Percentiles rank a stretch among this genome's conserved stretches.
Conservation (phyloP, 2,329 filamentous ascomycete species). For the Exophiala bonariae region DNA sequence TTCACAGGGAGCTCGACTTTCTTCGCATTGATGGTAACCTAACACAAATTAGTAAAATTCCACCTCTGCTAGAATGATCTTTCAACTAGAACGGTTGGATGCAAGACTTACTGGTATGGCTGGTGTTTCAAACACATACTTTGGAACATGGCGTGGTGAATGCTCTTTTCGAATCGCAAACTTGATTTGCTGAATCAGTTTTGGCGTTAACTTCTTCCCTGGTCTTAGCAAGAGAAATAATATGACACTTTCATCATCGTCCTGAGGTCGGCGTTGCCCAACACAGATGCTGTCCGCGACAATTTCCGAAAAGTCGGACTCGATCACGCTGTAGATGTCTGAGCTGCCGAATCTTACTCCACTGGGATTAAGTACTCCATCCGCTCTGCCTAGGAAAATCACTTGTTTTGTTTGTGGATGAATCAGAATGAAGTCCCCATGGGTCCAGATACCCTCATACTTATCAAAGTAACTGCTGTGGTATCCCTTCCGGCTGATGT, state of each 20-base stretch:
- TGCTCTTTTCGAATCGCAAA: conserved; percentile 63
- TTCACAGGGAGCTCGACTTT: conserved; percentile 85
- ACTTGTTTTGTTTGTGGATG: background rate
- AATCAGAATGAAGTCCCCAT: conserved; percentile 58
- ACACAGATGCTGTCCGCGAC: conserved; percentile 7
- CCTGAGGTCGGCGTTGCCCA: conserved; percentile 53
- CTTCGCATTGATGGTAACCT: conserved; percentile 81
- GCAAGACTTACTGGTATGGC: conserved; percentile 65
- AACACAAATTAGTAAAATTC: background rate
- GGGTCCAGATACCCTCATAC: conserved; percentile 46
- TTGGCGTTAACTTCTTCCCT: conserved; percentile 54
- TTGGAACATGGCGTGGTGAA: conserved; percentile 73
- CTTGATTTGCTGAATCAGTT: conserved; percentile 61
- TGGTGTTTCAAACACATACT: conserved; percentile 73
- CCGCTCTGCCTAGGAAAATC: conserved; percentile 35
- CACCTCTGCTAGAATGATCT: too few species aligned
- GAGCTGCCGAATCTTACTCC: conserved; percentile 89
- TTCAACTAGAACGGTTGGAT: too few species aligned
- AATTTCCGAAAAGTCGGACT: background rate
- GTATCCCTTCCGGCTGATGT: conserved; percentile 23
- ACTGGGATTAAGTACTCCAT: conserved; percentile 65
- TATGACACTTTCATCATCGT: conserved; percentile 58
- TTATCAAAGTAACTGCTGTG: conserved; percentile 41
- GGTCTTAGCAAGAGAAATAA: conserved; percentile 61
- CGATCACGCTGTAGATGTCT: conserved; percentile 76